Conservation (phyloP, 2,329 filamentous ascomycete species). For the Claviceps sp. region DNA sequence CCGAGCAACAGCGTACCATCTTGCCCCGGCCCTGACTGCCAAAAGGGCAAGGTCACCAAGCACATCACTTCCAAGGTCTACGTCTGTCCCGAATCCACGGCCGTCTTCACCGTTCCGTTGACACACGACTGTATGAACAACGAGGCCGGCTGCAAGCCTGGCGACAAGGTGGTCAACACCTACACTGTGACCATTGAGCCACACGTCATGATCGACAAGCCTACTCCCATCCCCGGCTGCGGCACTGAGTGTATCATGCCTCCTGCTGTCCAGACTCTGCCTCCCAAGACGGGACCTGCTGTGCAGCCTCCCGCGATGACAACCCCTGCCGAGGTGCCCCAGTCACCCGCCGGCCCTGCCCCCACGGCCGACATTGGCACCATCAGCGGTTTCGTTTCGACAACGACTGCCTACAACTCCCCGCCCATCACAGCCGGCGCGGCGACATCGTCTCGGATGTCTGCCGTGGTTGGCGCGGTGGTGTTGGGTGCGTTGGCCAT, state of each 20-base stretch:
- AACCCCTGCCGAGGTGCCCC: background rate
- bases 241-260: constrained; percentile 7
- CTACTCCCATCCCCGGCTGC: constrained; percentile 12
- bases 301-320: background rate
- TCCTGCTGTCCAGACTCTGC: constrained; percentile 6
- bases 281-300: background rate
- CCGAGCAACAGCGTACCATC: constrained; percentile 37
- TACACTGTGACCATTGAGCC: constrained; percentile 14
- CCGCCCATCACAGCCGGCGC: constrained; percentile 10
- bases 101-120: constrained; percentile 16
- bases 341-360: background rate
- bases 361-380: background rate
- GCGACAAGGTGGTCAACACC: constrained; percentile 12
- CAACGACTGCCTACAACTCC: constrained; percentile 2
- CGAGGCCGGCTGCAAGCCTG: constrained; percentile 14
- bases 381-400: background rate
- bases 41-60: constrained; percentile 12
- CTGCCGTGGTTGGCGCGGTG: constrained; percentile 6
- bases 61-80: constrained; percentile 12
- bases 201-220: constrained; percentile 12
- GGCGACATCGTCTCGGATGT: constrained; percentile 8
- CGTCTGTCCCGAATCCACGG: constrained; percentile 13
- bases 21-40: constrained; percentile 34
- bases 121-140: constrained; percentile 15
- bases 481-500: constrained; percentile 10